Percentiles rank a stretch among this genome's conserved stretches.
Evolutionary conservation across 176 grass and related monocot genomes (phyloP).

Genomic region (Elaeis guineensis): DNA sequence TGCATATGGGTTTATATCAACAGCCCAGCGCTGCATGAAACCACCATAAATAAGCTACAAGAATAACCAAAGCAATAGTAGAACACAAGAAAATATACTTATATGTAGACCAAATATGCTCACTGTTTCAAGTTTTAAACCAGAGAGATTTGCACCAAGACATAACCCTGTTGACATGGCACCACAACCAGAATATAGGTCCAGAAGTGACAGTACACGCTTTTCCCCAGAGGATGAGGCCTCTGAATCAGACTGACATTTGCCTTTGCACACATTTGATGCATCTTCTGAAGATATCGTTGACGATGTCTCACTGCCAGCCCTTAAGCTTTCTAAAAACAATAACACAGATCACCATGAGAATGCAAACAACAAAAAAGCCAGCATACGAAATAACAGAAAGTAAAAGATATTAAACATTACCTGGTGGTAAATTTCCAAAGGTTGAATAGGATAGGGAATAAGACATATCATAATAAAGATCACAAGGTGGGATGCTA

Average conservation of each 20-base stretch:
- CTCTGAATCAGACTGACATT: conserved; percentile 23
- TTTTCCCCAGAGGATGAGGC: conserved; percentile 9
- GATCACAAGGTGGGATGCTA: conserved; percentile 31
- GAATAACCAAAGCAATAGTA: background rate
- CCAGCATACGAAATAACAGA: background rate
- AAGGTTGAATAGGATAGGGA: conserved; percentile 66
- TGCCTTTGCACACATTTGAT: conserved; percentile 6
- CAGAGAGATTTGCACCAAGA: conserved; percentile 56
- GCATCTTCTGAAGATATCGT: conserved; percentile 45
- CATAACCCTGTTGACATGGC: conserved; percentile 90
- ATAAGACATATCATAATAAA: conserved; percentile 89
- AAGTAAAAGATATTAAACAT: background rate
- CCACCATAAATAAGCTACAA: background rate
- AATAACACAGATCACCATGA: too few species aligned
- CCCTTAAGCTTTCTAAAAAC: conserved; percentile 25
- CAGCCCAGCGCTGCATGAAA: conserved; percentile 53
- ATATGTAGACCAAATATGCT: background rate
- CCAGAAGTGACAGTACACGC: conserved; percentile 38
- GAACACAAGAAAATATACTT: background rate
- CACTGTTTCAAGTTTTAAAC: conserved; percentile 66
- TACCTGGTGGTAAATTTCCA: conserved; percentile 56
- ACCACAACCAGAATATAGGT: conserved; percentile 86
- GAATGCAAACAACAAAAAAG: background rate
- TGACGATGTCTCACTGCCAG: conserved; percentile 36
- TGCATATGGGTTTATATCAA: conserved; percentile 54